Conservation (phyloP, 108 stramenopile species). For the Craspedostauros australis region DNA sequence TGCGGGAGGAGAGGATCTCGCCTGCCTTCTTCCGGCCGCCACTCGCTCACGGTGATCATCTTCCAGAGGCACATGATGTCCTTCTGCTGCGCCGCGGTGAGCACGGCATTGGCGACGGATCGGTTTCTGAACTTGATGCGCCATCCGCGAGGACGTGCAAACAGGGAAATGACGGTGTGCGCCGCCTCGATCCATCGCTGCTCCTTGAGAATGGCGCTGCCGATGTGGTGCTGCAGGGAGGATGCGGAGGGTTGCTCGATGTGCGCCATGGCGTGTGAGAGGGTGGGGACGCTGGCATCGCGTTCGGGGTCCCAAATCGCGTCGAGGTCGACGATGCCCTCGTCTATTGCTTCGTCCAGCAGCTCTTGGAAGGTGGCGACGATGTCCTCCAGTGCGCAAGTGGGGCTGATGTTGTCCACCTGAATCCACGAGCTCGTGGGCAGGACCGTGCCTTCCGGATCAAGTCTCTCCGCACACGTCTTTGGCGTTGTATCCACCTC, state of each 20-base stretch:
- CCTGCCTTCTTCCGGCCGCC: too few species aligned
- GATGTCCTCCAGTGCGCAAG: conserved; percentile 34
- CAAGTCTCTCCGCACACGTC: conserved; percentile 16
- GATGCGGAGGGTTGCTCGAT: neutral
- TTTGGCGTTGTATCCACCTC: too few species aligned
- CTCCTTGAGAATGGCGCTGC: neutral
- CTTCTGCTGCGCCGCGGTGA: conserved; percentile 9
- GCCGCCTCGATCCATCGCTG: conserved; percentile 26
- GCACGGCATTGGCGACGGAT: conserved; percentile 30
- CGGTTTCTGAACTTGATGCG: conserved; percentile 32
- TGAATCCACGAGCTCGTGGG: conserved; percentile 37
- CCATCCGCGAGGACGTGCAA: conserved; percentile 49
- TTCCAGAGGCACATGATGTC: too few species aligned
- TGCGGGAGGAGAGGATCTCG: too few species aligned
- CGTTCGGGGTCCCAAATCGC: conserved; percentile 26
- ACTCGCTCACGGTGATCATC: too few species aligned
- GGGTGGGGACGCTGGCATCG: conserved; percentile 6
- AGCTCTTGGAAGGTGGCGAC: conserved; percentile 13
- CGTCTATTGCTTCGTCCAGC: conserved; percentile 9
- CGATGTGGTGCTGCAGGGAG: neutral
- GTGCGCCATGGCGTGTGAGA: neutral
- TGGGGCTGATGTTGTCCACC: conserved; percentile 26
- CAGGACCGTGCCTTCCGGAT: conserved; percentile 12
- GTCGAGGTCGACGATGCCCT: conserved; percentile 38
- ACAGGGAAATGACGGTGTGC: conserved; percentile 30